Evolutionary conservation across 2,329 filamentous ascomycete genomes (phyloP).

Genomic region (Fusarium sp.): DNA sequence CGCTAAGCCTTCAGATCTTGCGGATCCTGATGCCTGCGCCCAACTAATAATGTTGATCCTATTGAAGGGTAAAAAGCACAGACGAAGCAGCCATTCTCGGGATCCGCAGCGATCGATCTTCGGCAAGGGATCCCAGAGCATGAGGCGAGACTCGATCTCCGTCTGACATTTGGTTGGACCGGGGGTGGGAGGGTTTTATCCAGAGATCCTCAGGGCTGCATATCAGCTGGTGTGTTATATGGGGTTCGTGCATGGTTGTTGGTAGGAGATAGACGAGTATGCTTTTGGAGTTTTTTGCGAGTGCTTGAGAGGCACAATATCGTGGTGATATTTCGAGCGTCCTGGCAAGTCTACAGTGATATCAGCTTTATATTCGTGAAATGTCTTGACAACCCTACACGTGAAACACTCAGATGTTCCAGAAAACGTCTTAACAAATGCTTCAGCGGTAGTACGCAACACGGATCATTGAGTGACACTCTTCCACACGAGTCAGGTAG

Average conservation of each 20-base stretch:
- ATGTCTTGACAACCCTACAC: background rate
- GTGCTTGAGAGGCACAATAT: background rate
- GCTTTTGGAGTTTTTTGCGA: background rate
- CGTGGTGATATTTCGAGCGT: no score
- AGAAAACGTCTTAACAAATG: background rate
- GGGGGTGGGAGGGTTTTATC: background rate
- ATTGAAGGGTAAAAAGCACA: constrained; percentile 22
- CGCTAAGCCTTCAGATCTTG: constrained; percentile 21
- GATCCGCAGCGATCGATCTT: constrained; percentile 42
- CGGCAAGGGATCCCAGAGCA: constrained; percentile 13
- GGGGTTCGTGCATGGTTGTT: background rate
- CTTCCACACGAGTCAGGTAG: constrained; percentile 18
- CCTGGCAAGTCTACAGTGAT: background rate
- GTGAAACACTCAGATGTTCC: background rate
- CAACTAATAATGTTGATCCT: background rate
- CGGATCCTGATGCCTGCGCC: constrained; percentile 2
- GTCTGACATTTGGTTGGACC: constrained; percentile 8
- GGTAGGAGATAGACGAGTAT: background rate
- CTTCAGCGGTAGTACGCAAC: background rate
- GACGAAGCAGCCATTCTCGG: constrained; percentile 31
- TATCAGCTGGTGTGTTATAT: background rate
- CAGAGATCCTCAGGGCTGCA: constrained; percentile 1
- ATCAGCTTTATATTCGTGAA: background rate
- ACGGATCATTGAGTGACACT: constrained; percentile 1
- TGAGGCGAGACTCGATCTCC: constrained; percentile 3